Evolutionary conservation across 2,329 filamentous ascomycete genomes (phyloP), one percentile per base, ranked within the genome.

Genomic region (Xylariaceae sp.): DNA sequence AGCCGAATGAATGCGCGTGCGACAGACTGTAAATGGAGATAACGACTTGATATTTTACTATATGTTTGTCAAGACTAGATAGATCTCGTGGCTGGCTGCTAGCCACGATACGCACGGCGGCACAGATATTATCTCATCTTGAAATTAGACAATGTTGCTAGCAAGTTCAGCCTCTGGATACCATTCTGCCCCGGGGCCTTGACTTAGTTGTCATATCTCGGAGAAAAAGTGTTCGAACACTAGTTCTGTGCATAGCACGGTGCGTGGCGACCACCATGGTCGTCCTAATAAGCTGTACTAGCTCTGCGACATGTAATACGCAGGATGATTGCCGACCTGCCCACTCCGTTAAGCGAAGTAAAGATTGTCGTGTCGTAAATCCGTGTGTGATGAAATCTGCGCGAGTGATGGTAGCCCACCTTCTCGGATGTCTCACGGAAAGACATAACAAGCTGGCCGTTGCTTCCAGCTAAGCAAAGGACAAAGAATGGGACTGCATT

Each of bases 341-440:
- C 44, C 54, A 51, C 58, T 55, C 57, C 53, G 34, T 28, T 46
- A 44, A 47, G 40, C 61, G 64, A 67, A 58, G 61, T 64, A 63
- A 62, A 61, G 57, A 65, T 67, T 56, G 24, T 55, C 58, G 46
- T 66, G 66, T 65, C 66, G 66, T 55, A 58, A 59, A 64, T 56
- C 41, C n/a, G n/a, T 60, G 63, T 63, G 46, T 52, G 19, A 65
- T 50, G 44, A 24, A 41, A 58, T 43, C 58, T 56, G 46, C 52
- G 37, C 49, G 44, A 51, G 45, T 48, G 36, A 21, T 44, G 44
- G 49, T 29, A 51, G 36, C 39, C 46, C 44, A 41, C 23, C 34
- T 46, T 43, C 21, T 31, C n/a, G 40, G 31, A n/a, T 53, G 49
- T 53, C 49, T 60, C 39, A 53, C 33, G 44, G 48, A 53, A 43